Percentiles rank a stretch among this genome's conserved stretches.
These are phyloP conservation scores for Syncephalastrum contaminatum DNA, from an alignment of 371 early-diverging fungal genomes.

Conservation along the genomic window DNA sequence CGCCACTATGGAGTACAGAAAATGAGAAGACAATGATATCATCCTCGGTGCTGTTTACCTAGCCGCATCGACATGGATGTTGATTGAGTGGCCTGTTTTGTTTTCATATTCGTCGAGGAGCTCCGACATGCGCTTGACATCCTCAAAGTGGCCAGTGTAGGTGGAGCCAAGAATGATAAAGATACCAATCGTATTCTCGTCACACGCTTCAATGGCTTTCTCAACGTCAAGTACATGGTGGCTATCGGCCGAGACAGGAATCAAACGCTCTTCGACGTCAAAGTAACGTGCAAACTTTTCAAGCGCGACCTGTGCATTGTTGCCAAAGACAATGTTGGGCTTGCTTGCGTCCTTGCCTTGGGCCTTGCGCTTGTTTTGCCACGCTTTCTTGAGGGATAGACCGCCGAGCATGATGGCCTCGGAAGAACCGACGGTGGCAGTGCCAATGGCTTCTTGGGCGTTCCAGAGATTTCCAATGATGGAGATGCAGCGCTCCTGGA, in stretches of 20 bases:
- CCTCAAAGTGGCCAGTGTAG: conserved; percentile 77
- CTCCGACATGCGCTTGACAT: conserved; percentile 56
- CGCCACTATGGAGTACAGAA: conserved; percentile 38
- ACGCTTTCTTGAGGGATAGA: conserved; percentile 66
- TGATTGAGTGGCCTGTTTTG: conserved; percentile 55
- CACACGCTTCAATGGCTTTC: conserved; percentile 53
- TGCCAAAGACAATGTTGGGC: conserved; percentile 68
- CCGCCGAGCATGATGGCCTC: conserved; percentile 70
- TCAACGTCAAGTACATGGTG: conserved; percentile 47
- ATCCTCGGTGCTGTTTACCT: conserved; percentile 16
- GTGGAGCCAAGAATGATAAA: conserved; percentile 65
- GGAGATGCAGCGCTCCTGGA: conserved; percentile 62
- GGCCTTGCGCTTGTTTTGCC: conserved; percentile 48
- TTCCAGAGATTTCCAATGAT: conserved; percentile 63
- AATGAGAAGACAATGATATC: background rate
- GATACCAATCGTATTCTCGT: conserved; percentile 77
- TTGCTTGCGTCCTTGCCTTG: conserved; percentile 51
- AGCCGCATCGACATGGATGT: conserved; percentile 75
- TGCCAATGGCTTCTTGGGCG: conserved; percentile 46
- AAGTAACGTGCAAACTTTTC: conserved; percentile 68
- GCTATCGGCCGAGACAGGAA: conserved; percentile 49
- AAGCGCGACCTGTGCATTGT: conserved; percentile 61
- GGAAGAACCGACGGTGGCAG: conserved; percentile 61
- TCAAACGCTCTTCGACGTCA: conserved; percentile 68
- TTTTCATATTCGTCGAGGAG: conserved; percentile 51